Conservation (phyloP, 2,329 filamentous ascomycete genomes). For the Leptographium galeiforme region DNA sequence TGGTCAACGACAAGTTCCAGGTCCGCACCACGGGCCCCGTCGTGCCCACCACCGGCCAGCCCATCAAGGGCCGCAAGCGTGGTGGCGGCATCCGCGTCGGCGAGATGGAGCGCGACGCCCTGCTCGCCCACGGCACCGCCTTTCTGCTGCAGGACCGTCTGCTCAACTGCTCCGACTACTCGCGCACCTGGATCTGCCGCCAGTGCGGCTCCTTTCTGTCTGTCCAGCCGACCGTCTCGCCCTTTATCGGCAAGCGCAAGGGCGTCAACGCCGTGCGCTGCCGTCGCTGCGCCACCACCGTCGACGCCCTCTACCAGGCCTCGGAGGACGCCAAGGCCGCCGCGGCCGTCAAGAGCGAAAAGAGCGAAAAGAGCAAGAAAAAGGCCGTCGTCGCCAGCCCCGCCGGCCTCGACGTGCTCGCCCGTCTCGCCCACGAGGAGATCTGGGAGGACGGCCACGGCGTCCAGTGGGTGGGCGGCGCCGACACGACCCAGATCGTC, state of each 20-base stretch:
- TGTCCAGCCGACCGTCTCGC: conserved; percentile 64
- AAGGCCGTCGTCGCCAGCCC: conserved; percentile 31
- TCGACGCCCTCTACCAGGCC: conserved; percentile 38
- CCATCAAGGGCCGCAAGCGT: conserved; percentile 91
- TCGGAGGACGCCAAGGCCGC: conserved; percentile 31
- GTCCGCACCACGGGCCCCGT: conserved; percentile 91
- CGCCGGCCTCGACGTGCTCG: background rate
- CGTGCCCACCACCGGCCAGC: conserved; percentile 81
- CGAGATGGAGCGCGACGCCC: conserved; percentile 95
- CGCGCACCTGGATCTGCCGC: conserved; percentile 78
- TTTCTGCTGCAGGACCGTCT: conserved; percentile 91
- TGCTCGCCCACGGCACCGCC: conserved; percentile 88
- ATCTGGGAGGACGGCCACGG: conserved; percentile 91
- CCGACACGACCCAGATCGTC: conserved; percentile 80
- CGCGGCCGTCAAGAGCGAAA: conserved; percentile 23
- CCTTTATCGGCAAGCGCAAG: conserved; percentile 50
- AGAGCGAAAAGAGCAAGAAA: conserved; percentile 23
- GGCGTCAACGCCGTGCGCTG: conserved; percentile 62
- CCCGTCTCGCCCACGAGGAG: conserved; percentile 21
- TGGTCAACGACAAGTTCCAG: conserved; percentile 99
- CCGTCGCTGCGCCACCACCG: conserved; percentile 56
- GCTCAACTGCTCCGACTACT: conserved; percentile 94
- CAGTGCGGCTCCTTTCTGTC: conserved; percentile 82
- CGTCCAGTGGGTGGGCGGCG: conserved; percentile 71
- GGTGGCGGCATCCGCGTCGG: conserved; percentile 97